Evolutionary conservation across 2,329 filamentous ascomycete species (phyloP).

Genomic region (Penicillium hesseltinei): DNA sequence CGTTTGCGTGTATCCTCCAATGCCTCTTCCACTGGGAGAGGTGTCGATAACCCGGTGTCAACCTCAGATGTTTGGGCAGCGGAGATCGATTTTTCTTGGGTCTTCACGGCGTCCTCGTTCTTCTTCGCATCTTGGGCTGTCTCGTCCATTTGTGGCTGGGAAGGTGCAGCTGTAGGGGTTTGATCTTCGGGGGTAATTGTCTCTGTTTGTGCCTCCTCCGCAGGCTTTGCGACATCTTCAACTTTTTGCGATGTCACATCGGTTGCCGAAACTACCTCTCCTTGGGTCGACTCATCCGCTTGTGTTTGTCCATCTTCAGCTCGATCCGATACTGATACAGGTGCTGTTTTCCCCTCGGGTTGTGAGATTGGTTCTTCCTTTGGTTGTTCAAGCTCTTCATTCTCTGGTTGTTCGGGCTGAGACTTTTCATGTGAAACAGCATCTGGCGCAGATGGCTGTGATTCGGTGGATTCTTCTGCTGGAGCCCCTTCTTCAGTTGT

Average conservation of each 20-base stretch:
- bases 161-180: neutral
- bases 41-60: slow-evolving; percentile 28
- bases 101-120: slow-evolving; percentile 19
- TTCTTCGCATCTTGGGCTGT: neutral
- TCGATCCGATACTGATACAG: slow-evolving; percentile 1
- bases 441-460: slow-evolving; percentile 12
- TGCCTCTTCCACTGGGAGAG: slow-evolving; percentile 36
- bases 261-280: neutral
- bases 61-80: slow-evolving; percentile 26
- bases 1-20: slow-evolving; percentile 61
- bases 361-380: slow-evolving; percentile 4
- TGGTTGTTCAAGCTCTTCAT: slow-evolving; percentile 9
- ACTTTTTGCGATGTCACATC: neutral
- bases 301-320: slow-evolving; percentile 11
- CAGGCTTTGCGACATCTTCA: slow-evolving; percentile 21
- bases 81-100: slow-evolving; percentile 18
- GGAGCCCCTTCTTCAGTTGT: slow-evolving; percentile 21
- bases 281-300: slow-evolving; percentile 2
- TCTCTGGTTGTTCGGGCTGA: slow-evolving; percentile 11
- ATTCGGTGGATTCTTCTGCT: slow-evolving; percentile 12
- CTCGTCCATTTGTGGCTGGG: neutral
- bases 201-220: slow-evolving; percentile 5
- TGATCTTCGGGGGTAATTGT: neutral
- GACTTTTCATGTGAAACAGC: slow-evolving; percentile 15
- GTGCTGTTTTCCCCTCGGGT: neutral